Conservation (phyloP, 306 rosid genomes). For the Begonia fuchsioides region DNA sequence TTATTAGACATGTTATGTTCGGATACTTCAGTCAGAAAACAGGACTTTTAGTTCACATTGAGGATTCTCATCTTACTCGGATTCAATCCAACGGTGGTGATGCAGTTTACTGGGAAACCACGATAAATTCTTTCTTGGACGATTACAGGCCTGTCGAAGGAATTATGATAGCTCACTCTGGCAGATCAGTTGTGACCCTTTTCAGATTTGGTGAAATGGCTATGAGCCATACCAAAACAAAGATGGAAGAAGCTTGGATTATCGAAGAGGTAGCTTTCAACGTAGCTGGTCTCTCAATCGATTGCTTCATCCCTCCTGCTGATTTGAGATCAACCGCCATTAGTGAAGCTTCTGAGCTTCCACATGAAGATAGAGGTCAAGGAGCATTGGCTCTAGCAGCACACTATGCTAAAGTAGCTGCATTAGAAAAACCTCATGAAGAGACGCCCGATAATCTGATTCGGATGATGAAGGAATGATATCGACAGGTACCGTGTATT, state of each 20-base stretch:
- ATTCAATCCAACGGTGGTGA: slow-evolving; percentile 75
- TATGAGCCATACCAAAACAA: slow-evolving; percentile 90
- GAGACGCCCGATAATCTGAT: slow-evolving; percentile 38
- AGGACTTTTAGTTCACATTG: slow-evolving; percentile 81
- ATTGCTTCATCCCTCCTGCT: slow-evolving; percentile 94
- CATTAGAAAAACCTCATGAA: slow-evolving; percentile 52
- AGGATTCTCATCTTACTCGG: slow-evolving; percentile 90
- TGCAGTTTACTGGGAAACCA: slow-evolving; percentile 90
- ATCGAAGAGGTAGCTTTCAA: slow-evolving; percentile 91
- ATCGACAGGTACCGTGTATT: slow-evolving; percentile 14
- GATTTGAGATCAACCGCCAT: slow-evolving; percentile 53
- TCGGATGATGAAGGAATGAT: slow-evolving; percentile 73
- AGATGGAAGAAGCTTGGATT: slow-evolving; percentile 97
- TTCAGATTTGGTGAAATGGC: slow-evolving; percentile 93
- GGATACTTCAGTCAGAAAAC: slow-evolving; percentile 95
- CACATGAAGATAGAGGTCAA: slow-evolving; percentile 57
- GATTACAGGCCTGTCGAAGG: slow-evolving; percentile 92
- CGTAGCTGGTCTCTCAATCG: slow-evolving; percentile 70
- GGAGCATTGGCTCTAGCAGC: slow-evolving; percentile 27
- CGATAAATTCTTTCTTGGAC: slow-evolving; percentile 74
- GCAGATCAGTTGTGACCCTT: slow-evolving; percentile 83
- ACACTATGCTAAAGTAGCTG: slow-evolving; percentile 58
- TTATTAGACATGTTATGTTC: slow-evolving; percentile 75
- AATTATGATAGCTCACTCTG: slow-evolving; percentile 90
- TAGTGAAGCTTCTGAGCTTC: slow-evolving; percentile 61